Evolutionary conservation across 495 filamentous ascomycete genomes (phyloP).

Genomic region (Aspergillus mulundensis): DNA sequence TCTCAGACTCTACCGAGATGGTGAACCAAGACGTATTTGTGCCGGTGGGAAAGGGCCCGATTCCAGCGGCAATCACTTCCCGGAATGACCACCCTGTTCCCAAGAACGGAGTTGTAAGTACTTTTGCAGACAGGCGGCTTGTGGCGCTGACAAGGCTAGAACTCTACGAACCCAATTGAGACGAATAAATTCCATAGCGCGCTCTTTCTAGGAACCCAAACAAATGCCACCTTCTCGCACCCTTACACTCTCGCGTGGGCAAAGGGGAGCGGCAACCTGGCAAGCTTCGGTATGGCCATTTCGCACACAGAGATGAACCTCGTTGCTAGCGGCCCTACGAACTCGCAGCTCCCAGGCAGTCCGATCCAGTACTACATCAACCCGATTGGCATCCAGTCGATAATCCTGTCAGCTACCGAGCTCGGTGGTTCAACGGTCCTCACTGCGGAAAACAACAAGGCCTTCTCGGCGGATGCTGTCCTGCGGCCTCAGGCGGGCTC

Average conservation of each 20-base stretch:
- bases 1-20: neutral
- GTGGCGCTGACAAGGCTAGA: conserved; percentile 17
- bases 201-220: conserved; percentile 75
- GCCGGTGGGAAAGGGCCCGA: conserved; percentile 58
- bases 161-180: conserved; percentile 52
- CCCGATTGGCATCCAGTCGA: conserved; percentile 75
- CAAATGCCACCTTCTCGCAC: conserved; percentile 68
- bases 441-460: conserved; percentile 57
- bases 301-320: conserved; percentile 66
- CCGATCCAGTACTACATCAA: conserved; percentile 70
- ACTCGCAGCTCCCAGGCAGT: conserved; percentile 48
- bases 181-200: conserved; percentile 96
- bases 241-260: conserved; percentile 82
- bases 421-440: conserved; percentile 57
- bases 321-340: conserved; percentile 56
- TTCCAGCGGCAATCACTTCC: conserved; percentile 49
- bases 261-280: conserved; percentile 58
- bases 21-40: conserved; percentile 45
- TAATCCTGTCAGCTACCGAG: conserved; percentile 75
- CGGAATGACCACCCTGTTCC: conserved; percentile 51
- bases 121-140: neutral
- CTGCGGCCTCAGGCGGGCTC: conserved; percentile 53
- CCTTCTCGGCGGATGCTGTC: conserved; percentile 71
- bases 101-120: conserved; percentile 45
- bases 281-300: conserved; percentile 73